These are phyloP conservation scores for Claviceps pazoutovae DNA, from an alignment of 2,329 filamentous ascomycete genomes.

Conservation along the genomic window DNA sequence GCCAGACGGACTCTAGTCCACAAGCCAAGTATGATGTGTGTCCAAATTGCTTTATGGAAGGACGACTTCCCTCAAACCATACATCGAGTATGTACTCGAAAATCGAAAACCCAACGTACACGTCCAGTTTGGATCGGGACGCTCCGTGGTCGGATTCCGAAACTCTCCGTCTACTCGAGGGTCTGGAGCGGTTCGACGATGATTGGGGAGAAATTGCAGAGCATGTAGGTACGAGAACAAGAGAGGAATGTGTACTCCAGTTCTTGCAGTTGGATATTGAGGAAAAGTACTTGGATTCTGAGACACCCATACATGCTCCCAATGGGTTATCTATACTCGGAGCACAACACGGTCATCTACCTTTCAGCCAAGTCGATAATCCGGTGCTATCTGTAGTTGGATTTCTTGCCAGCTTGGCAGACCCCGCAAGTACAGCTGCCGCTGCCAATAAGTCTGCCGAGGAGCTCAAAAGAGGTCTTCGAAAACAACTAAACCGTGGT, in stretches of 20 bases:
- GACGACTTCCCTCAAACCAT: conserved; percentile 67
- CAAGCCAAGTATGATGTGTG: conserved; percentile 78
- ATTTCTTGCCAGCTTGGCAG: conserved; percentile 82
- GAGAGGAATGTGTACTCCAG: conserved; percentile 92
- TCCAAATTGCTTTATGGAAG: conserved; percentile 78
- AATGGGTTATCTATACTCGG: conserved; percentile 53
- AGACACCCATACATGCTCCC: conserved; percentile 36
- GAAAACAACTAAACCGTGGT: conserved; percentile 57
- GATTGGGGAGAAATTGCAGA: conserved; percentile 91
- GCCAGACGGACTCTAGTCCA: conserved; percentile 41
- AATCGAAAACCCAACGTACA: conserved; percentile 77
- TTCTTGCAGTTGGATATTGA: conserved; percentile 95
- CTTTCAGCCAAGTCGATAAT: conserved; percentile 87
- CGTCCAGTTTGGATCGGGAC: conserved; percentile 65
- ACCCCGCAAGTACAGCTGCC: conserved; percentile 78
- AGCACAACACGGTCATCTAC: conserved; percentile 63
- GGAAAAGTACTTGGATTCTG: conserved; percentile 85
- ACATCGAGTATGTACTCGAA: conserved; percentile 72
- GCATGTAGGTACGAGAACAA: conserved; percentile 78
- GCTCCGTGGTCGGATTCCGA: conserved; percentile 86
- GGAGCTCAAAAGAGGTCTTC: conserved; percentile 68
- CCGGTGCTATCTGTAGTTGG: conserved; percentile 93
- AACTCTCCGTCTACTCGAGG: conserved; percentile 77
- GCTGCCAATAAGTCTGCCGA: conserved; percentile 80
- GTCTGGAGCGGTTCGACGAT: conserved; percentile 82